Conservation (phyloP, 2,329 filamentous ascomycete genomes). For the Plectosphaerella plurivora region DNA sequence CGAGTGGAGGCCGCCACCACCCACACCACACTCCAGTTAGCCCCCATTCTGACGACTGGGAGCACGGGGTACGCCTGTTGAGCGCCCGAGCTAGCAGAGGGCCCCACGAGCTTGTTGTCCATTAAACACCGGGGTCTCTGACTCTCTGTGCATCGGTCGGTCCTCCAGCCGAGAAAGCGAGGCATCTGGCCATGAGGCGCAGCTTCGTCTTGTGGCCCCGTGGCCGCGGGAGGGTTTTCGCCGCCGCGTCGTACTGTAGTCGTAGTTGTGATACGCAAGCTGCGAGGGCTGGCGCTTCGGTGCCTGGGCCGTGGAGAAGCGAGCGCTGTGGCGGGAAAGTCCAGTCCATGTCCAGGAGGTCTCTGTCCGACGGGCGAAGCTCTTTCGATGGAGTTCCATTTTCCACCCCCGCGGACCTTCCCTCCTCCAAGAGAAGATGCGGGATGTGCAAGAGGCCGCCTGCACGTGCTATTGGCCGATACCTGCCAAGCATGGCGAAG, state of each 20-base stretch:
- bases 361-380: neutral
- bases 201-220: neutral
- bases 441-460: neutral
- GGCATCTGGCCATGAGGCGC: neutral
- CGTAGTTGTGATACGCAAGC: neutral
- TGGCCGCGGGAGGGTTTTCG: too few species aligned
- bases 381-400: neutral
- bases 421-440: neutral
- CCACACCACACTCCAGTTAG: too few species aligned
- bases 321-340: neutral
- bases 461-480: neutral
- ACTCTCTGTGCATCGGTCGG: too few species aligned
- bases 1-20: neutral
- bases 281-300: neutral
- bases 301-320: neutral
- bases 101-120: neutral
- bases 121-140: neutral
- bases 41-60: neutral
- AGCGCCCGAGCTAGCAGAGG: neutral
- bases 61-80: neutral
- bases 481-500: neutral
- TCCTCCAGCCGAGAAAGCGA: neutral
- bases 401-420: neutral
- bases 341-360: neutral
- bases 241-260: neutral